Evolutionary conservation across 495 filamentous ascomycete species (phyloP), one percentile per base, ranked within the genome.

Genomic region (Neurospora sp.): DNA sequence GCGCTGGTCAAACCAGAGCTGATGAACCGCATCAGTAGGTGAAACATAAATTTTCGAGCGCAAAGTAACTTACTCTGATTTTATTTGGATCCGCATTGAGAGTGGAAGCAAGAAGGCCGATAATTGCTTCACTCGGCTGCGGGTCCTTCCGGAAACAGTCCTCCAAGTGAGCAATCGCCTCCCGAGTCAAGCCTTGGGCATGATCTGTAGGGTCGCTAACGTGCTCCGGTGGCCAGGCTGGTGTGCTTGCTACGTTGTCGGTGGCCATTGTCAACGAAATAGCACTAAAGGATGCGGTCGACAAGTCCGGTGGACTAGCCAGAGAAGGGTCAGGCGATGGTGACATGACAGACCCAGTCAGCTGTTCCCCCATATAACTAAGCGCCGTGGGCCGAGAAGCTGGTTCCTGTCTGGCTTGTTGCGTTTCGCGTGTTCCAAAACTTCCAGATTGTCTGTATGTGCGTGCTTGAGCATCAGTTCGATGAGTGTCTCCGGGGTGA

Each of bases 1-100:
- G 5, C 84, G 84, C 23, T 84, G 82, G 69, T 82, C 78, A 74
- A 86, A 86, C 85, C 85, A 86, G 4, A 82, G 77, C 71, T 82
- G n/a, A 5, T 40, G 31, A 40, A 76, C 35, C 74, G 54, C 39
- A 72, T 41, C 27, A 70, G 35, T 46, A 35, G 20, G 46, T 8
- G n/a, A 11, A 49, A 8, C 44, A n/a, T 49, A 10, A 2, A 44
- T 31, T 31, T 31, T 31, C 27, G 27, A 31, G 27, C 27, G 16
- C 6, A 44, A 11, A 40, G 54, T 4, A 5, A 73, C 77, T 72
- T 74, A 79, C 75, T 44, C 77, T 72, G 40, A 86, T 77, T 70
- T 83, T 81, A 2, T 77, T 74, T 5, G 78, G 80, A 42, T 85
- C 83, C 16, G 83, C 80, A 9, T 81, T 81, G 9, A 84, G 76